Percentiles rank a stretch among this genome's conserved stretches.
phyloP scores from a whole-genome alignment of 129 eudicot species.

The Escallonia herrerae region DNA sequence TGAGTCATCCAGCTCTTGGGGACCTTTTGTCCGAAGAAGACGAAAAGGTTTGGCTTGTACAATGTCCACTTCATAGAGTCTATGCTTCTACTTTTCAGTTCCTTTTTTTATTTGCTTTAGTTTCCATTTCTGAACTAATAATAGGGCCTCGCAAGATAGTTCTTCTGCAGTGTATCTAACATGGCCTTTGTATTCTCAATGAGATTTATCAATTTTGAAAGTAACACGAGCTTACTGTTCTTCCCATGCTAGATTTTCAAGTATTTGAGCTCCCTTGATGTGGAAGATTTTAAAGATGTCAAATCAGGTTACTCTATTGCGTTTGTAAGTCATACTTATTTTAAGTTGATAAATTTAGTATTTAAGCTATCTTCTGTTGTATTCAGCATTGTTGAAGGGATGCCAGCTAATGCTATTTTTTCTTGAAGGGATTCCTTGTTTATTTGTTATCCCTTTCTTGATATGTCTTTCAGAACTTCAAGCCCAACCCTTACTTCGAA shows the following conservation, averaged over 20 bases:
- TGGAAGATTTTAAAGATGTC: conserved; percentile 83
- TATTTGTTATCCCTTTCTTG: background rate
- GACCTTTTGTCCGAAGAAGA: conserved; percentile 82
- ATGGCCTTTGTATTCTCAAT: no score
- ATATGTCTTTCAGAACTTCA: conserved; percentile 51
- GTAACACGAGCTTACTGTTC: conserved; percentile 5
- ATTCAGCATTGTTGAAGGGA: background rate
- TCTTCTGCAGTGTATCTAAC: no score
- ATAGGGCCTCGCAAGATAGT: no score
- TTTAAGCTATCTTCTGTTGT: background rate
- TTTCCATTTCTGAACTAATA: no score
- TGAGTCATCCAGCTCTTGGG: conserved; percentile 88
- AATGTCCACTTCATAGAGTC: no score
- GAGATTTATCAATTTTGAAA: no score
- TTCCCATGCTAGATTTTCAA: conserved; percentile 61
- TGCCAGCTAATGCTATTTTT: background rate
- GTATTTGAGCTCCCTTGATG: conserved; percentile 72
- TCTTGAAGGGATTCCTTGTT: no score
- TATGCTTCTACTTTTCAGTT: no score
- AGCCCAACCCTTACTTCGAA: conserved; percentile 74
- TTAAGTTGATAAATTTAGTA: background rate
- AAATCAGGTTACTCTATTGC: conserved; percentile 89
- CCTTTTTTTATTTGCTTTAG: no score
- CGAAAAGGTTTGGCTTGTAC: conserved; percentile 56
- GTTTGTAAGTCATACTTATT: conserved; percentile 52